Evolutionary conservation across 495 filamentous ascomycete species (phyloP).

Genomic region (Ramalina intermedia): DNA sequence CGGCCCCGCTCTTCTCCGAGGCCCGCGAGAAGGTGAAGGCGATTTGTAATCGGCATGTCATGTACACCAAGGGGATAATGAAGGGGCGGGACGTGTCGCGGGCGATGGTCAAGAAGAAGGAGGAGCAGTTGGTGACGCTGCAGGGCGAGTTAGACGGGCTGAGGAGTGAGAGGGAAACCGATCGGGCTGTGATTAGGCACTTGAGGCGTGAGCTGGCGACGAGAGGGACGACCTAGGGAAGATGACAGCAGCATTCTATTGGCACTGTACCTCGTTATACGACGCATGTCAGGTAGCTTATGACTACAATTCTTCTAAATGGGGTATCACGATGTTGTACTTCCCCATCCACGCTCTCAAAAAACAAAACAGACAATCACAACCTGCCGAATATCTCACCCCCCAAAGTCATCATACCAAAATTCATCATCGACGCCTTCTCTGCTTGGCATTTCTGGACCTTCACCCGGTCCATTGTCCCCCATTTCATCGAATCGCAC

Average conservation of each 20-base stretch:
- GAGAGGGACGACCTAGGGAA: not conserved
- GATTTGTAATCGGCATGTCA: slow-evolving; percentile 40
- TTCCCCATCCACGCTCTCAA: not conserved
- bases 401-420: slow-evolving; percentile 41
- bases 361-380: too few relatives aligned
- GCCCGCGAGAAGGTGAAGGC: slow-evolving; percentile 28
- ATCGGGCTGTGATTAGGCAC: slow-evolving; percentile 28
- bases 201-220: slow-evolving; percentile 12
- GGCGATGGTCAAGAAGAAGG: slow-evolving; percentile 43
- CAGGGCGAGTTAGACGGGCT: slow-evolving; percentile 30
- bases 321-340: not conserved
- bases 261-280: not conserved
- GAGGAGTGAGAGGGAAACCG: slow-evolving; percentile 37
- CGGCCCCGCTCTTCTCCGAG: slow-evolving; percentile 20
- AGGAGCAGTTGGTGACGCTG: slow-evolving; percentile 41
- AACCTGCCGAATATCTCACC: too few relatives aligned
- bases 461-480: slow-evolving; percentile 25
- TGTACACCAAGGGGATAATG: slow-evolving; percentile 40
- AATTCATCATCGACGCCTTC: slow-evolving; percentile 40
- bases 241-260: not conserved
- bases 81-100: slow-evolving; percentile 49
- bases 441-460: slow-evolving; percentile 30
- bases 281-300: not conserved
- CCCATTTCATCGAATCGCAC: slow-evolving; percentile 66
- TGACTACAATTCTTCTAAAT: not conserved